phyloP scores from a whole-genome alignment of 805 yeast species.

The Sugiyamaella smithiae region DNA sequence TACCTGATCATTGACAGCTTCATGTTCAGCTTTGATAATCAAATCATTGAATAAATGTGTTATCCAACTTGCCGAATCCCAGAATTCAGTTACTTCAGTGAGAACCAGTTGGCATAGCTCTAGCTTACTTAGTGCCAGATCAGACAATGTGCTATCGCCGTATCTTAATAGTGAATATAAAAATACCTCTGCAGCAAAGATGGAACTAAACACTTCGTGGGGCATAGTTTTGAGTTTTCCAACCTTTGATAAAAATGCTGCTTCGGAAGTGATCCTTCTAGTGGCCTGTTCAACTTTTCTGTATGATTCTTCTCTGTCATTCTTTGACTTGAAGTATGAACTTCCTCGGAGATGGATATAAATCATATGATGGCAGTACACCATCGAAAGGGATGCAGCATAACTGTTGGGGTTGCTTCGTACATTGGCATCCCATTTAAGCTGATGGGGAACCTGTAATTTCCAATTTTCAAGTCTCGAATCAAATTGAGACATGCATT shows the following conservation, averaged over 20 bases:
- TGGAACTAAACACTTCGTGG: conserved; percentile 15
- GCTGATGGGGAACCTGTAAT: conserved; percentile 5
- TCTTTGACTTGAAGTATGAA: conserved; percentile 11
- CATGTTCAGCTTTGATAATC: not conserved
- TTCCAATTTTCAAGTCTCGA: conserved; percentile 11
- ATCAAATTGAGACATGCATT: not conserved
- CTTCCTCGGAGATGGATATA: conserved; percentile 14
- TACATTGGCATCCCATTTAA: conserved; percentile 12
- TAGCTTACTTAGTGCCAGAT: conserved; percentile 6
- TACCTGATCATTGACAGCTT: not conserved
- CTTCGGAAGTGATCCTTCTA: not conserved
- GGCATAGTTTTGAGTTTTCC: not conserved
- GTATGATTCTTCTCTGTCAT: conserved; percentile 7
- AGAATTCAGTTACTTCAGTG: conserved; percentile 15
- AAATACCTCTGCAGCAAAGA: conserved; percentile 12
- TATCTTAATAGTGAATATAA: conserved; percentile 1
- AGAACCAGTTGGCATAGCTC: conserved; percentile 18
- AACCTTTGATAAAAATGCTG: not conserved
- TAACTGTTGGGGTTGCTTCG: not conserved
- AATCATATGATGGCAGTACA: conserved; percentile 16
- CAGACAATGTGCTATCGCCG: conserved; percentile 1
- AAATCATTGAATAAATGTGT: conserved; percentile 3
- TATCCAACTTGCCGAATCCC: conserved; percentile 22
- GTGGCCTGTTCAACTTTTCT: conserved; percentile 1
- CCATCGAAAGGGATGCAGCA: conserved; percentile 11